Percentiles rank a stretch among this genome's conserved stretches.
These are phyloP conservation scores for Vitis rupestris DNA, from an alignment of 164 flowering plant species.

Conservation along the genomic window DNA sequence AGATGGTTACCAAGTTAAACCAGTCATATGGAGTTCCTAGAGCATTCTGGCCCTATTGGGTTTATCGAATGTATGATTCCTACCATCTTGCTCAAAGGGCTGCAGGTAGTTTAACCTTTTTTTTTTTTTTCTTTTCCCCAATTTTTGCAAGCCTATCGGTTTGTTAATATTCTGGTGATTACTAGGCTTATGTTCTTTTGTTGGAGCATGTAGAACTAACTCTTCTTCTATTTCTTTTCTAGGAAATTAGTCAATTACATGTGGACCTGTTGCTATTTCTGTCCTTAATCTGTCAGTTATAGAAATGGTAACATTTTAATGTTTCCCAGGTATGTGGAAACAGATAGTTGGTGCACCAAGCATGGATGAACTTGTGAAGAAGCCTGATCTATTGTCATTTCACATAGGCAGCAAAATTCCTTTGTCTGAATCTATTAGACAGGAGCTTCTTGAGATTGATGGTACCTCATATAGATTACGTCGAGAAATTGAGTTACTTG, in stretches of 20 bases:
- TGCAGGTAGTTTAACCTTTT: slow-evolving; percentile 55
- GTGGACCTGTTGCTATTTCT: no score
- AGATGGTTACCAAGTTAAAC: slow-evolving; percentile 19
- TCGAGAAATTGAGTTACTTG: slow-evolving; percentile 82
- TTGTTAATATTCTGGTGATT: background rate
- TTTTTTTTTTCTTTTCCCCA: background rate
- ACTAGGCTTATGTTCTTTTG: background rate
- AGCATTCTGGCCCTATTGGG: slow-evolving; percentile 92
- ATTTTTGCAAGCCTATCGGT: background rate
- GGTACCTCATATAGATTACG: slow-evolving; percentile 84
- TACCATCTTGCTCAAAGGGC: slow-evolving; percentile 75
- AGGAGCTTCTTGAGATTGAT: slow-evolving; percentile 88
- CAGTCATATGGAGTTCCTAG: slow-evolving; percentile 42
- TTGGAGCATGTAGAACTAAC: background rate
- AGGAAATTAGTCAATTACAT: no score
- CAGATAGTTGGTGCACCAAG: slow-evolving; percentile 64
- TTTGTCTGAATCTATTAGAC: slow-evolving; percentile 74
- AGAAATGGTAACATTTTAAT: slow-evolving; percentile 6
- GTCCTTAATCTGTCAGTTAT: background rate
- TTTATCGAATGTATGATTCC: slow-evolving; percentile 87
- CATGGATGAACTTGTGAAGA: slow-evolving; percentile 66
- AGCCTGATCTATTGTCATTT: slow-evolving; percentile 85
- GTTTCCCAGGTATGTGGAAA: slow-evolving; percentile 86
- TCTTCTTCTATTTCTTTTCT: background rate
- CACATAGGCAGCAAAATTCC: slow-evolving; percentile 87